Conservation (phyloP, 1,284 basidiomycete genomes). For the Grifola frondosa region DNA sequence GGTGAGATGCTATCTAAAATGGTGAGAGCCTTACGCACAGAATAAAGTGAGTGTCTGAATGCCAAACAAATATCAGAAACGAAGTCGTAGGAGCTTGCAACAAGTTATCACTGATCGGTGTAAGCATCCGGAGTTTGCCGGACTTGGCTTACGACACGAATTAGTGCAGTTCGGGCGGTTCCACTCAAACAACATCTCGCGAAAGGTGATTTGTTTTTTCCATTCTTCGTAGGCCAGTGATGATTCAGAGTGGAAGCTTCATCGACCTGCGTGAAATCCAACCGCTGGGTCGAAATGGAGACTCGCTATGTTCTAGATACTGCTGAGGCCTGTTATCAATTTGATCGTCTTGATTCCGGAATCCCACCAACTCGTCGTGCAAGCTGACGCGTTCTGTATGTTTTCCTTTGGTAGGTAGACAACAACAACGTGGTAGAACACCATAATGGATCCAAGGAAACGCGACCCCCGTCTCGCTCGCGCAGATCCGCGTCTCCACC, state of each 20-base stretch:
- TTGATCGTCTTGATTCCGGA: background rate
- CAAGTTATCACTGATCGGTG: too few species aligned
- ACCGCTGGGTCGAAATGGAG: slow-evolving; percentile 65
- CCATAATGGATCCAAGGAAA: slow-evolving; percentile 72
- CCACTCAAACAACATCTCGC: too few species aligned
- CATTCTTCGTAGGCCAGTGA: slow-evolving; percentile 38
- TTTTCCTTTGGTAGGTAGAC: too few species aligned
- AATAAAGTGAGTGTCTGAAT: too few species aligned
- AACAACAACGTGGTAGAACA: too few species aligned
- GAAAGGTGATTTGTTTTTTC: slow-evolving; percentile 3
- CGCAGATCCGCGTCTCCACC: slow-evolving; percentile 62
- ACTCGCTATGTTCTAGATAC: slow-evolving; percentile 85
- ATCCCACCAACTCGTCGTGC: background rate
- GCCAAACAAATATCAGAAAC: too few species aligned
- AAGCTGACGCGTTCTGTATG: slow-evolving; percentile 7
- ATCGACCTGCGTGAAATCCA: slow-evolving; percentile 51
- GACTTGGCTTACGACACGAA: too few species aligned
- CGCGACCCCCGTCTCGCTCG: slow-evolving; percentile 77
- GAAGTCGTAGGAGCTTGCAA: too few species aligned
- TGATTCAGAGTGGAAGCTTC: slow-evolving; percentile 88
- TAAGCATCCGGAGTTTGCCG: too few species aligned
- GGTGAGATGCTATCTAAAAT: too few species aligned
- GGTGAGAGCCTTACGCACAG: too few species aligned
- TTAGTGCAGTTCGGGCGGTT: too few species aligned
- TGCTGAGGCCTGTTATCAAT: slow-evolving; percentile 57